Evolutionary conservation across 75 land plant species (phyloP).

Genomic region (Sequoia sempervirens): DNA sequence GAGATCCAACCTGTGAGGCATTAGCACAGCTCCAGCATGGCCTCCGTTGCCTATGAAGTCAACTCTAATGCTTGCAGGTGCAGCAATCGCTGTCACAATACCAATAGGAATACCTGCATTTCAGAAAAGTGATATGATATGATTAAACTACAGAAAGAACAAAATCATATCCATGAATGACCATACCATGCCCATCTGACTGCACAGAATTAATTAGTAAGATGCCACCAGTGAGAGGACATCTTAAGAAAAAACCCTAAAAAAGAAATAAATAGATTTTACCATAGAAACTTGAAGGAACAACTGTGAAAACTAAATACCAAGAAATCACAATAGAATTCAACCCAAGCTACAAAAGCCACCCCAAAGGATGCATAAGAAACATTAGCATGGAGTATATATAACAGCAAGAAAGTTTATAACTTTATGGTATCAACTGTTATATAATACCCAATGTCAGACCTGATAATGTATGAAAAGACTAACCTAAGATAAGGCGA

Average conservation of each 20-base stretch:
- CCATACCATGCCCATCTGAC: neutral
- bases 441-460: neutral
- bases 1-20: slow-evolving; percentile 56
- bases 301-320: neutral
- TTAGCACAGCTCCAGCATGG: slow-evolving; percentile 96
- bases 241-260: neutral
- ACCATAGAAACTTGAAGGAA: neutral
- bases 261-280: neutral
- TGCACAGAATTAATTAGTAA: neutral
- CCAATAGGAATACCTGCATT: slow-evolving; percentile 80
- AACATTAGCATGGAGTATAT: neutral
- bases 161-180: neutral
- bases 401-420: neutral
- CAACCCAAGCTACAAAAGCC: neutral
- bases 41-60: slow-evolving; percentile 94
- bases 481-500: neutral
- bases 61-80: slow-evolving; percentile 94
- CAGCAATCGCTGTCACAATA: slow-evolving; percentile 96
- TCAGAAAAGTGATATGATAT: slow-evolving; percentile 3
- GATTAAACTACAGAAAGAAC: slow-evolving; percentile 8
- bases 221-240: neutral
- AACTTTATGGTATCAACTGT: neutral
- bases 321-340: neutral
- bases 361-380: neutral
- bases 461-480: neutral